Evolutionary conservation across 2,329 filamentous ascomycete genomes (phyloP).

Genomic region (Tolypocladium tropicale): DNA sequence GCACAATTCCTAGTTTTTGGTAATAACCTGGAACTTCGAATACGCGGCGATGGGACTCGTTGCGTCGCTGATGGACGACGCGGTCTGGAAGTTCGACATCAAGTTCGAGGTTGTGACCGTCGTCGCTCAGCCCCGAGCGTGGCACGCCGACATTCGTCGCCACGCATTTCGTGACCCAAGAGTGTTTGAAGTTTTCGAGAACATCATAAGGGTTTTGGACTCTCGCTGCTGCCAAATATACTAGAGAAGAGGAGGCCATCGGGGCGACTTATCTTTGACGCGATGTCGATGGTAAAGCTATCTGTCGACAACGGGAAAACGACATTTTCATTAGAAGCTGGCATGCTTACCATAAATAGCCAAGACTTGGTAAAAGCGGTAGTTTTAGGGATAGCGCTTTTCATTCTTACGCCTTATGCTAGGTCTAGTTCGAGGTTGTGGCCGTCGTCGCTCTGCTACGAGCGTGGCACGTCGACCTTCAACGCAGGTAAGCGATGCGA

Average conservation of each 20-base stretch:
- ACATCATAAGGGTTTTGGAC: slow-evolving; percentile 21
- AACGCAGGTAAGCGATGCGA: no score
- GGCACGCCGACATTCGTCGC: slow-evolving; percentile 24
- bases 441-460: no score
- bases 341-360: slow-evolving; percentile 18
- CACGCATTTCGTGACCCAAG: slow-evolving; percentile 11
- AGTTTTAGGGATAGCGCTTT: no score
- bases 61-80: slow-evolving; percentile 26
- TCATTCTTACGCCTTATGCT: no score
- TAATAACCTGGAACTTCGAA: slow-evolving; percentile 10
- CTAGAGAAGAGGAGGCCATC: slow-evolving; percentile 14
- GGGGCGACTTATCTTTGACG: slow-evolving; percentile 7
- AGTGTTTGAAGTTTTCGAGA: background rate
- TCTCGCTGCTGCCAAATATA: slow-evolving; percentile 13
- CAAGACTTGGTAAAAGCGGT: slow-evolving; percentile 20
- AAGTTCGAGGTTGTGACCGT: slow-evolving; percentile 31
- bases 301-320: slow-evolving; percentile 18
- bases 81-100: slow-evolving; percentile 54
- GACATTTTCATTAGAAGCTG: slow-evolving; percentile 7
- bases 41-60: slow-evolving; percentile 7
- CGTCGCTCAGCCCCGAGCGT: slow-evolving; percentile 14
- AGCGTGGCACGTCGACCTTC: no score
- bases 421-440: no score
- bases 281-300: slow-evolving; percentile 17
- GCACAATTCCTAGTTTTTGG: slow-evolving; percentile 15